Base-by-base conservation (phyloP, 2,329 filamentous ascomycete genomes). In the Bipolaris cookei region DNA sequence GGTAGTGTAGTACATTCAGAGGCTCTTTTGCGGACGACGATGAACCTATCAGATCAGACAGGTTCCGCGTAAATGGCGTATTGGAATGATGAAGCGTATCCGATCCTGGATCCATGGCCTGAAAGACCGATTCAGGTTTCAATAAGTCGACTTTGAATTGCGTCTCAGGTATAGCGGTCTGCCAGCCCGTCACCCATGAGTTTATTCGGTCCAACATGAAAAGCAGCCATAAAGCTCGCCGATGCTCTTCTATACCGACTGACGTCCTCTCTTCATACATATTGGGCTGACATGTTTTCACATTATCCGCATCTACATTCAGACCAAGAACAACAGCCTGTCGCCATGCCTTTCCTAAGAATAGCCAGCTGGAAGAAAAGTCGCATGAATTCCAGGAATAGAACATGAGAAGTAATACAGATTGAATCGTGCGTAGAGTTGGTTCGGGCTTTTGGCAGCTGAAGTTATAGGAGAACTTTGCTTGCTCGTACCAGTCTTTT, bases 71-170 rank as follows among this genome's bases (percentile, higher is more conserved):
- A 45, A 75, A 74, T 2, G 66, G 51, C 4, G 53, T 38, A 20
- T 67, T 64, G 16, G 47, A 23, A 21, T 44, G 16, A 11, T 41
- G 3, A 18, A 8, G 45, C 16, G 6, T n/a, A 6, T 49, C 21
- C 4, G 43, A 42, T 1, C 61, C 63, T 3, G 47, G 23, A 11
- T 44, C 61, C 56, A 69, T 57, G 7, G 41, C 32, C 42, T 74
- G 69, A 28, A 74, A 73, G 0, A 55, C 16, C 3, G 54, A 37
- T 3, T 75, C 64, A 3, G 63, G 56, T 5, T 70, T 37, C 3
- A 72, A 72, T 6, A 74, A 57, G 21, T 75, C 63, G n/a, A 75
- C 58, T 49, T 67, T 71, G 56, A 74, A 72, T 14, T 74, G 69
- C 7, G 56, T 55, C 25, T 74, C 73, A 7, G 66, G 56, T 25